Base-by-base conservation (phyloP, 352 stramenopile species). In the Pythium coloratum region DNA sequence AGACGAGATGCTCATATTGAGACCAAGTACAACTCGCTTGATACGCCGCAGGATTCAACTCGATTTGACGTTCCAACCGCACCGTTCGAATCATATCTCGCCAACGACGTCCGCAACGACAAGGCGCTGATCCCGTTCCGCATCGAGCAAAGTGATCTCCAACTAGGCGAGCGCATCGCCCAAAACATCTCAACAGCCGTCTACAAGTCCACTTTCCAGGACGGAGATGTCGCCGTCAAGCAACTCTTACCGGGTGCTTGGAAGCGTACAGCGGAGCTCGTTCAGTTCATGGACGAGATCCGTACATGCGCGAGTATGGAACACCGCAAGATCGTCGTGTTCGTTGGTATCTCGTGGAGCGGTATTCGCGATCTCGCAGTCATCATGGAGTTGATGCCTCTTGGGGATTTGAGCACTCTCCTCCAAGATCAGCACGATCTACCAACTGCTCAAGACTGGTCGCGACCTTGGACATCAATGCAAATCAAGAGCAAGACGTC, bases 241-340 rank as follows among this genome's bases (percentile, higher is more conserved):
- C 58, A 63, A 16, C 26, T 75, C 1, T 38, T 58, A 3, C 40
- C 49, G 2, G 71, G 73, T 6, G 69, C 63, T 24, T 59, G 64
- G 7, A 66, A 64, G 1, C 64, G 74, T 7, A 73, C 63, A 24
- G 28, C 8, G n/a, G 40, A 44, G 9, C 66, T 69, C 18, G 38
- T 30, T 9, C 77, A 36, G 49, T 80, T 80, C 30, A 76, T 77
- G 71, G 67, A 73, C 59, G 73, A 80, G 65, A 80, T 80, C 59
- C 68, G 71, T 0, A 54, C 79, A 36, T 75, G 68, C 42, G 62
- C 75, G 0, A 64, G 55, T 33, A 40, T 81, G 38, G 69, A 77
- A 24, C 75, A 81, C 26, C 75, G 69, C 0, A 71, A 75, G 14
- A 67, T 81, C 40, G 75, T 81, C 30, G 50, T 51, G 34, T 80